These are phyloP conservation scores for Isabelozyma rhagii DNA, from an alignment of 805 yeast species.

Conservation along the genomic window DNA sequence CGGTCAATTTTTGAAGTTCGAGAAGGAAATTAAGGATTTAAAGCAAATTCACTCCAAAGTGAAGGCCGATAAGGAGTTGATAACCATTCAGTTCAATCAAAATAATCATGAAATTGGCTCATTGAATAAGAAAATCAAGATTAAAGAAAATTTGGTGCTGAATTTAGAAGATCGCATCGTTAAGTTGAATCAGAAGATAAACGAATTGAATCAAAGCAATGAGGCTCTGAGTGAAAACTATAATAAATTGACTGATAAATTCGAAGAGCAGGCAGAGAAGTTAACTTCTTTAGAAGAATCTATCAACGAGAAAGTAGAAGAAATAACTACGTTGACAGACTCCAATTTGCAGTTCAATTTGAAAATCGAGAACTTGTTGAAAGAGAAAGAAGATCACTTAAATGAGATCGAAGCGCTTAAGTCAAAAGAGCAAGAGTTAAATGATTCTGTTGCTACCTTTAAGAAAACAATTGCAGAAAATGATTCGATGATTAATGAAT, in stretches of 20 bases:
- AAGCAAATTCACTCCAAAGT: conserved; percentile 10
- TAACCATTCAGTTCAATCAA: conserved; percentile 21
- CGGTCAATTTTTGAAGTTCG: conserved; percentile 8
- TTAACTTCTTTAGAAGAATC: conserved; percentile 4
- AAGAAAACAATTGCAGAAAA: conserved; percentile 20
- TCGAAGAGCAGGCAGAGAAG: neutral
- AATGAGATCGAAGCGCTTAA: conserved; percentile 2
- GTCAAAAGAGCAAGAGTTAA: conserved; percentile 9
- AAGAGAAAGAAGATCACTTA: conserved; percentile 15
- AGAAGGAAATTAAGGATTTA: conserved; percentile 15
- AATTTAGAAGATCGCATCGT: conserved; percentile 4
- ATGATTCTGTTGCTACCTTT: conserved; percentile 15
- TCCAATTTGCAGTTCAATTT: conserved; percentile 8
- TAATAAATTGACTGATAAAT: neutral
- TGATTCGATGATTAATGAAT: conserved; percentile 19
- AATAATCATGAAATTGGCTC: conserved; percentile 26
- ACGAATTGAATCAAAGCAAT: conserved; percentile 1
- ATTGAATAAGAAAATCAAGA: conserved; percentile 18
- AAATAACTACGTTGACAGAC: conserved; percentile 5
- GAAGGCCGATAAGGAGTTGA: conserved; percentile 15
- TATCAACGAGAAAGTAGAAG: conserved; percentile 3
- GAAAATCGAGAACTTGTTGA: conserved; percentile 12
- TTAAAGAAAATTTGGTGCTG: conserved; percentile 8
- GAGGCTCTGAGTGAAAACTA: neutral
- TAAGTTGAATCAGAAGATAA: conserved; percentile 4